Conservation (phyloP, 2,329 filamentous ascomycete species). For the Cordyceps cateniannulata region DNA sequence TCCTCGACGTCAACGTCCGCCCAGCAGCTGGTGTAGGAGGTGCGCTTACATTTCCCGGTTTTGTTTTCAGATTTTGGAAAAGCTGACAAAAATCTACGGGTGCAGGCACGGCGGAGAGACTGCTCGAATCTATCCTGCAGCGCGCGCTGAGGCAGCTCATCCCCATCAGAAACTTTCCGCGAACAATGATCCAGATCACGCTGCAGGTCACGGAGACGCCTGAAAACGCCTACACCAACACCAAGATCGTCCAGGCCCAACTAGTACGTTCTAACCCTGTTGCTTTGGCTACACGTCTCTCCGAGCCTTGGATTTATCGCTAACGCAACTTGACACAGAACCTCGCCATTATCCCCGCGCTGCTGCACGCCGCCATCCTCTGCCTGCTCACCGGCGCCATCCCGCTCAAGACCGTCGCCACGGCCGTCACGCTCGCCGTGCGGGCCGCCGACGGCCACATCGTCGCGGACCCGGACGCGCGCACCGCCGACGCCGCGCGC, state of each 20-base stretch:
- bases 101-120: constrained; percentile 65
- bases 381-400: constrained; percentile 77
- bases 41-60: constrained; percentile 26
- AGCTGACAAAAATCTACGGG: neutral
- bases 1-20: constrained; percentile 83
- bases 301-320: neutral
- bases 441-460: constrained; percentile 35
- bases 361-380: constrained; percentile 73
- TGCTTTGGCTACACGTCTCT: neutral
- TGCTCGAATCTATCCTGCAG: constrained; percentile 72
- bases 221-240: constrained; percentile 57
- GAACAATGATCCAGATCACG: constrained; percentile 72
- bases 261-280: constrained; percentile 40
- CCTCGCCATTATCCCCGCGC: constrained; percentile 70
- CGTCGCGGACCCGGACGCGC: constrained; percentile 54
- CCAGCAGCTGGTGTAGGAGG: constrained; percentile 80
- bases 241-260: constrained; percentile 53
- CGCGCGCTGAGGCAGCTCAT: constrained; percentile 67
- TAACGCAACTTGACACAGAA: constrained; percentile 43
- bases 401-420: constrained; percentile 68
- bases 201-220: constrained; percentile 69
- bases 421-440: constrained; percentile 59
- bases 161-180: constrained; percentile 67
- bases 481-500: constrained; percentile 53
- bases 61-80: neutral